Percentiles rank a stretch among this genome's conserved stretches.
Evolutionary conservation across 352 stramenopile genomes (phyloP).

Genomic region (Phytophthora capsici): DNA sequence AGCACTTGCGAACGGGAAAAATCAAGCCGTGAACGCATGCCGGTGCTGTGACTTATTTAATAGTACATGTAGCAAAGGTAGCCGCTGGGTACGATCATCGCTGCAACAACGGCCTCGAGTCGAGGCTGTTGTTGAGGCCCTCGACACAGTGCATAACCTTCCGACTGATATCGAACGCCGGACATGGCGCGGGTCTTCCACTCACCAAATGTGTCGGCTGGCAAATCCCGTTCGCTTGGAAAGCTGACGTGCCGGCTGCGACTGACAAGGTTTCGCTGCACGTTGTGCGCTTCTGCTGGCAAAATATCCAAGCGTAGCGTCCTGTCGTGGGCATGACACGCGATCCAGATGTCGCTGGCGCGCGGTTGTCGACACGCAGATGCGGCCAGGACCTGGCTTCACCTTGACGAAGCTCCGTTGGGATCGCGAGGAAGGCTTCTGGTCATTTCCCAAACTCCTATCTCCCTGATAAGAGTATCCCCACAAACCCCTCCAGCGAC

Average conservation of each 20-base stretch:
- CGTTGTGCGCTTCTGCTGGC: neutral
- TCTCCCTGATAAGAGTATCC: conserved; percentile 34
- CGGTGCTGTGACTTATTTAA: neutral
- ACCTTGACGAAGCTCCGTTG: neutral
- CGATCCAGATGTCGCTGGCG: conserved; percentile 23
- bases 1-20: conserved; percentile 16
- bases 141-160: too few relatives aligned
- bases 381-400: neutral
- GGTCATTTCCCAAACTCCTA: conserved; percentile 40
- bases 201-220: conserved; percentile 14
- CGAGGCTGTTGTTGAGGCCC: too few relatives aligned
- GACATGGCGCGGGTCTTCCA: conserved; percentile 1
- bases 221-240: conserved; percentile 11
- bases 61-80: neutral
- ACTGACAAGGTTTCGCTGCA: conserved; percentile 17
- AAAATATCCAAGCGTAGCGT: conserved; percentile 27
- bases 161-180: neutral
- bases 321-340: conserved; percentile 20
- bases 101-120: neutral
- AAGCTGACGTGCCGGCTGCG: conserved; percentile 13
- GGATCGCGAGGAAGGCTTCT: conserved; percentile 2
- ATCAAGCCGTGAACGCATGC: conserved; percentile 12
- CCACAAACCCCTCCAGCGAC: neutral
- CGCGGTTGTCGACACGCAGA: neutral
- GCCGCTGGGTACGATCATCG: neutral